Evolutionary conservation across 768 basidiomycete genomes (phyloP), one percentile per base, ranked within the genome.

Genomic region (Tricholoma hemisulphureum): DNA sequence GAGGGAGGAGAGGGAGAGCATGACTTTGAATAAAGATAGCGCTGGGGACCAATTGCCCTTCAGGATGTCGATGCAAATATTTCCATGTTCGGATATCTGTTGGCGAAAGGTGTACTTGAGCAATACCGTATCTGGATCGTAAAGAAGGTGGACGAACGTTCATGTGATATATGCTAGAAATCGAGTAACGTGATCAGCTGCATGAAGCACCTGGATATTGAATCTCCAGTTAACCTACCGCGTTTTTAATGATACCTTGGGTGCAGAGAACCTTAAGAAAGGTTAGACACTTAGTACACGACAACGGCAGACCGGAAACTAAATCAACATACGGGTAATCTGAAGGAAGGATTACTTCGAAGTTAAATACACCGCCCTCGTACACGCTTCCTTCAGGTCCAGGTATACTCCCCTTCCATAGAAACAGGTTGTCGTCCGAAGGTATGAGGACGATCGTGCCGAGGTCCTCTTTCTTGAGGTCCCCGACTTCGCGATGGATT

Each of bases 21-120:
- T 87, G 66, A 96, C 91, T 77, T 98, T 97, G 80, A 91, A 95
- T 49, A 98, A 77, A 2, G 93, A 95, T 20, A 98, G 73, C 2
- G 95, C 95, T 6, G 95, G 95, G 1, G 92, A 95, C 95, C 95
- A 98, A 65, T 92, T 90, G 66, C 86, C 82, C 75, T 98, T 97
- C 58, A 98, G 82, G 51, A 96, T 93, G 73, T 97, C 91, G 63
- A 94, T 90, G 67, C 91, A 93, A 53, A 93, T 87, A 62, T 79
- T 81, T 41, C 89, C 91, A 52, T 82, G 80, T 57, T 91, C 89
- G 51, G 86, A 88, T 45, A 91, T 91, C 79, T 83, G 49, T 21
- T 20, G 28, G 41, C 20, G 49, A 59, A 20, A 53, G 35, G 21
- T 14, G 28, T 29, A 28, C 14, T 31, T 52, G 55, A 62, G 51